Conservation (phyloP, 352 stramenopile species). For the Phytophthora palmivora region DNA sequence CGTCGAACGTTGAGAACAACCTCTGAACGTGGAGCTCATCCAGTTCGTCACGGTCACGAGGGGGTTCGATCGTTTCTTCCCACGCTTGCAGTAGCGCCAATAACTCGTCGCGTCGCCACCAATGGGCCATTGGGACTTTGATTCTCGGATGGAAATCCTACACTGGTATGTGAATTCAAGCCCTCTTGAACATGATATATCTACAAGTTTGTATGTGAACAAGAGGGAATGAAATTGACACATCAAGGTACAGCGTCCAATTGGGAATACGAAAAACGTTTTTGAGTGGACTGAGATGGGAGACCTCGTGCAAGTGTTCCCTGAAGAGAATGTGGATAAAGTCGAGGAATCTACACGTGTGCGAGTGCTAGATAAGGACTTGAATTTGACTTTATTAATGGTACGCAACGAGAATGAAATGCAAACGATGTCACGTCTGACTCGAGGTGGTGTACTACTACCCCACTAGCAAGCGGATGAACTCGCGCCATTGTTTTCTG, state of each 20-base stretch:
- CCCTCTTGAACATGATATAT: constrained; percentile 1
- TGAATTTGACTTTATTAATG: constrained; percentile 71
- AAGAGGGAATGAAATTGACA: constrained; percentile 7
- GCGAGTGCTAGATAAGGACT: constrained; percentile 56
- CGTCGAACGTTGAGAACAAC: constrained; percentile 28
- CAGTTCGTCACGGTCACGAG: constrained; percentile 42
- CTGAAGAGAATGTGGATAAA: constrained; percentile 59
- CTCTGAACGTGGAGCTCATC: constrained; percentile 18
- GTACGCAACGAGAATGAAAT: constrained; percentile 27
- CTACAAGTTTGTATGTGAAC: constrained; percentile 14
- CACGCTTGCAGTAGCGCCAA: constrained; percentile 41
- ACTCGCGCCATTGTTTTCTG: constrained; percentile 93
- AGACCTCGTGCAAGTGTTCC: constrained; percentile 51
- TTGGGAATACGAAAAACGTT: neutral
- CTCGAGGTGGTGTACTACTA: constrained; percentile 3
- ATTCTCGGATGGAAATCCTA: constrained; percentile 23
- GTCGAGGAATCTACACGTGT: constrained; percentile 69
- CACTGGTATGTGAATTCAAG: constrained; percentile 16
- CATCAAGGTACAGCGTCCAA: neutral
- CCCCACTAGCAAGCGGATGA: constrained; percentile 85
- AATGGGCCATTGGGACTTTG: constrained; percentile 29
- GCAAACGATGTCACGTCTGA: constrained; percentile 22
- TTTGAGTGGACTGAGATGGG: constrained; percentile 17
- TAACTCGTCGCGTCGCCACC: constrained; percentile 45
- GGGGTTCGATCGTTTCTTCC: constrained; percentile 27